A percentile compares a stretch with the other conserved stretches of the same genome.
These are phyloP conservation scores for Aspergillus sp. DNA, from an alignment of 2,329 filamentous ascomycete genomes.

Conservation along the genomic window DNA sequence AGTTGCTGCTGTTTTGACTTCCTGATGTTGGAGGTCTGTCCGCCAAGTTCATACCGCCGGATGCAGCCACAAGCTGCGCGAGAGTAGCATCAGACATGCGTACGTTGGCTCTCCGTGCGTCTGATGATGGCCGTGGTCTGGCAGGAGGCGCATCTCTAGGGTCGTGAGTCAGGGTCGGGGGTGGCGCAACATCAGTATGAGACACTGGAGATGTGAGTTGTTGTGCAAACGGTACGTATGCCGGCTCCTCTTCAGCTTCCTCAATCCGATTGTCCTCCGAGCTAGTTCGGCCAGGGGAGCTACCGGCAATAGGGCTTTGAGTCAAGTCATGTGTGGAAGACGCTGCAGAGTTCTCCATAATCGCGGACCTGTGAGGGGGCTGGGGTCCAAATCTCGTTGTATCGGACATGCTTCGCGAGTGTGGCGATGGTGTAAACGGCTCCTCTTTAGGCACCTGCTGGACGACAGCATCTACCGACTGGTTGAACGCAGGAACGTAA, in stretches of 20 bases:
- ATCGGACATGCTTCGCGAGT: slow-evolving; percentile 35
- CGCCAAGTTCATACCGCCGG: slow-evolving; percentile 50
- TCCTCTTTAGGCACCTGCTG: slow-evolving; percentile 27
- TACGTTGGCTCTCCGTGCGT: slow-evolving; percentile 77
- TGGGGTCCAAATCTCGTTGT: slow-evolving; percentile 24
- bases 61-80: slow-evolving; percentile 73
- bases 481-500: slow-evolving; percentile 29
- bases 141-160: slow-evolving; percentile 69
- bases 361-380: slow-evolving; percentile 16
- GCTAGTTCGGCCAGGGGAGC: slow-evolving; percentile 38
- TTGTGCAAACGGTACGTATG: slow-evolving; percentile 27
- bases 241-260: slow-evolving; percentile 4
- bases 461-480: slow-evolving; percentile 38
- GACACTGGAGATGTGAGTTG: slow-evolving; percentile 53
- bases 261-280: slow-evolving; percentile 39
- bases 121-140: slow-evolving; percentile 71
- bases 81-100: slow-evolving; percentile 81
- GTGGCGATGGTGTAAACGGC: slow-evolving; percentile 20
- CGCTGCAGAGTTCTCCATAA: slow-evolving; percentile 31
- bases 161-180: slow-evolving; percentile 76
- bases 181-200: slow-evolving; percentile 73
- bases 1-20: slow-evolving; percentile 39
- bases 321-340: slow-evolving; percentile 39
- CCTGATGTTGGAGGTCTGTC: slow-evolving; percentile 36
- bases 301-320: slow-evolving; percentile 22